Percentiles rank a stretch among this genome's conserved stretches.
Evolutionary conservation across 345 rosid genomes (phyloP).

Genomic region (Salix koriyanagi): DNA sequence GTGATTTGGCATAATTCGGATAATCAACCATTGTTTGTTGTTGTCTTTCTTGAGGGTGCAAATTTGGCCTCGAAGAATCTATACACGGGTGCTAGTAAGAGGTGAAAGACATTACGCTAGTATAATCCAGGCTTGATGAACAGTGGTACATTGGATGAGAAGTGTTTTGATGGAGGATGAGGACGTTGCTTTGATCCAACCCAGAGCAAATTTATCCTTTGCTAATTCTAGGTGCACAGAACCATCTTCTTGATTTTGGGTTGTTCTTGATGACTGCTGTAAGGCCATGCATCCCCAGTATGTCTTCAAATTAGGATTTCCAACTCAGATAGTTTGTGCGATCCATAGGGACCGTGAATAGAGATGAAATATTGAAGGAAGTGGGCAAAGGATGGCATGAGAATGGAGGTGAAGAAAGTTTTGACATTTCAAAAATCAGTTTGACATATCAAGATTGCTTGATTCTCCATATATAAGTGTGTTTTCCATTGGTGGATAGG

Average conservation of each 20-base stretch:
- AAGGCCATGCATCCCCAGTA: neutral
- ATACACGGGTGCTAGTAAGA: too few species aligned
- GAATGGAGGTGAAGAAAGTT: neutral
- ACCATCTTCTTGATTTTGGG: neutral
- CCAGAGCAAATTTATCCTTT: too few species aligned
- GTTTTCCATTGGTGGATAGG: neutral
- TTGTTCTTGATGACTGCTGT: neutral
- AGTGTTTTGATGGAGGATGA: neutral
- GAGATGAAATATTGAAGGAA: too few species aligned
- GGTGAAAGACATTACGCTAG: neutral
- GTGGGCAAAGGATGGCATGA: neutral
- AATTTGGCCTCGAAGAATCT: too few species aligned
- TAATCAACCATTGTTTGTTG: neutral
- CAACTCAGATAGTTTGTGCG: neutral
- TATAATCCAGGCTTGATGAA: neutral
- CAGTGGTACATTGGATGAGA: neutral
- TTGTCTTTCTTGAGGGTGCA: neutral
- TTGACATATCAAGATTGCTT: neutral
- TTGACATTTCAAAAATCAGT: neutral
- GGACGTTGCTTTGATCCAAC: neutral
- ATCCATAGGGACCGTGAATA: neutral
- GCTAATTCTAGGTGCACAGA: neutral
- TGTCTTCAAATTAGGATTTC: too few species aligned
- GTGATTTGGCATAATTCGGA: neutral
- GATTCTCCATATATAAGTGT: neutral